Conservation (phyloP, 2,329 filamentous ascomycete species). For the Phaeosphaeriaceae sp. region DNA sequence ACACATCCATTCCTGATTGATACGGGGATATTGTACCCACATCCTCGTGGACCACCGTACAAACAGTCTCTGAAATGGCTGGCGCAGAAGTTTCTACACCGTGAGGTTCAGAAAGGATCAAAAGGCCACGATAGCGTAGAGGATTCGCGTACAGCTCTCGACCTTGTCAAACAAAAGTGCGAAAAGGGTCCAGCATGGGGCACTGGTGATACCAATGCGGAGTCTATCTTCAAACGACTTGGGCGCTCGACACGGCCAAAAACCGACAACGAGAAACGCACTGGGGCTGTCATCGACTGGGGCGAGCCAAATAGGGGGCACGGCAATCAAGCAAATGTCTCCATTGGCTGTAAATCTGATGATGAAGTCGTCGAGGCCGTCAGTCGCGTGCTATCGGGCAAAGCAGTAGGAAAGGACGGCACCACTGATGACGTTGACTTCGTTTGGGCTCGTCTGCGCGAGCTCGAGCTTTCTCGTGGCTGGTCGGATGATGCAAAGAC, state of each 20-base stretch:
- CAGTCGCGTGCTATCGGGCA: slow-evolving; percentile 59
- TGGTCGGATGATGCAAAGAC: slow-evolving; percentile 64
- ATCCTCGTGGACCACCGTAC: slow-evolving; percentile 85
- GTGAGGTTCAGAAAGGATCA: slow-evolving; percentile 84
- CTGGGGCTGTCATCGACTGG: slow-evolving; percentile 85
- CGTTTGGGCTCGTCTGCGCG: slow-evolving; percentile 67
- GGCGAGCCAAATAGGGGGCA: slow-evolving; percentile 74
- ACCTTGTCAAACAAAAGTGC: slow-evolving; percentile 94
- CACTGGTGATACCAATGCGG: slow-evolving; percentile 75
- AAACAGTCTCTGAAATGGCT: slow-evolving; percentile 93
- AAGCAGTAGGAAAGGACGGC: slow-evolving; percentile 51
- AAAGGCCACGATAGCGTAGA: slow-evolving; percentile 90
- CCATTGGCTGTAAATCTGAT: slow-evolving; percentile 65
- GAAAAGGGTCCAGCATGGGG: slow-evolving; percentile 91
- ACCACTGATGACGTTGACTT: slow-evolving; percentile 65
- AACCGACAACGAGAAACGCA: slow-evolving; percentile 42
- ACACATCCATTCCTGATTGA: slow-evolving; percentile 94
- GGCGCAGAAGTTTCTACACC: slow-evolving; percentile 80
- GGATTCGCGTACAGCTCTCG: slow-evolving; percentile 88
- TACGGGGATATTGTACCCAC: slow-evolving; percentile 87
- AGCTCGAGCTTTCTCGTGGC: slow-evolving; percentile 65
- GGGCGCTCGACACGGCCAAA: slow-evolving; percentile 60
- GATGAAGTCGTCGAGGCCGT: slow-evolving; percentile 64
- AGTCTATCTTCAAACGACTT: slow-evolving; percentile 89
- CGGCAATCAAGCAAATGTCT: slow-evolving; percentile 62